Base-by-base conservation (phyloP, 148 eudicot species). In the Nyssa sinensis region DNA sequence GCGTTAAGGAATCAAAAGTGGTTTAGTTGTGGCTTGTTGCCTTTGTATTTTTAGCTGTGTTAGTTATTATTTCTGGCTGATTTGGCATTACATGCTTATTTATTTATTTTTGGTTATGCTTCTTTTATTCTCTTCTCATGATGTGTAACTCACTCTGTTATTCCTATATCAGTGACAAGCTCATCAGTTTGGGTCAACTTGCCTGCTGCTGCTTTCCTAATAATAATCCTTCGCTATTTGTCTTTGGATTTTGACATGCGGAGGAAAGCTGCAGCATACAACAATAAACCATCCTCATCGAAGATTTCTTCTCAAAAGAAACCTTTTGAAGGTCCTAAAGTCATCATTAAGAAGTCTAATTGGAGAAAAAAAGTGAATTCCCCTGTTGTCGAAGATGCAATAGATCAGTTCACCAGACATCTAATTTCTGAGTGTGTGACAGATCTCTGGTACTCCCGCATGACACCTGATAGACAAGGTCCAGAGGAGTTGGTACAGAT, bases 341-440 rank as follows among this genome's bases (percentile, higher is more conserved):
- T 72, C 64, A 67, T 72, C 47, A 51, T 67, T 66, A 81, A 78
- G 80, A 90, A 79, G 70, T 82, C 92, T 81, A 77, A 89, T 39
- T 95, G 99, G 99, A 93, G 88, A 84, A 83, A 64, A 61, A 95
- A 90, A 75, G 97, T 95, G 64, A 89, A 88, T 70, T 95, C 98
- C 62, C 97, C 90, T 68, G 89, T 80, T 70, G 99, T 95, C 55
- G 99, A 95, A 81, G 88, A 86, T 77, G 97, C 98, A 72, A 81
- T 95, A 76, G 92, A 95, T 77, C 94, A 91, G 25, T 91, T 95
- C 71, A 86, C 94, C 32, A 83, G 91, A 74, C 99, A 89, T 83
- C 73, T 95, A 71, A 87, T 93, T 73, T 93, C 91, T 65, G 99
- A 95, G 77, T 95, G 98, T 98, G 94, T 95, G 66, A 93, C 97